Base-by-base conservation (phyloP, 768 basidiomycete species). In the Crepidotus variabilis region DNA sequence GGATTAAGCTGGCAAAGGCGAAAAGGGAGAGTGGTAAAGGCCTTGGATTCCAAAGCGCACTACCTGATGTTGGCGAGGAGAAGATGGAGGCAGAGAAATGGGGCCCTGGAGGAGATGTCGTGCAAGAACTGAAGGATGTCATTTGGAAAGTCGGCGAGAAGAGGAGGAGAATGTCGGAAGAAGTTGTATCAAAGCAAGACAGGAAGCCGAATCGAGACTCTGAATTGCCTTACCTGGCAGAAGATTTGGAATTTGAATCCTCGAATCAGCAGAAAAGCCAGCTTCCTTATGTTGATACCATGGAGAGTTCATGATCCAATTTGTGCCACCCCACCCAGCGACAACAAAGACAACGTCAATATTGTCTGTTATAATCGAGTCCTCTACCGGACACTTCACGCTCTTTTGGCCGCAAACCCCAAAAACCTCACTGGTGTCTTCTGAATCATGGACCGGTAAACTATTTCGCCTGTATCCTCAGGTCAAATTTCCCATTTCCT, bases 131-230 rank as follows among this genome's bases (percentile, higher is more conserved):
- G 60, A 90, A 88, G 68, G 90, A 92, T 62, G 90, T 92, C 10
- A 92, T 92, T 28, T 90, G 87, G 88, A 87, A 90, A 67, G 90
- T 92, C 8, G 81, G 89, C 32, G 87, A 92, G 70, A 76, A 78
- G 63, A 75, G 84, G 67, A 72, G 86, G 57, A 78, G 76, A 68
- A 75, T 86, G 78, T 66, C 67, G 45, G 63, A 67, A 16, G 39
- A 43, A 43, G 18, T 43, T 20, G 55, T 39, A 21, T 21, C 54
- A 47, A 18, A 4, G 21, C 54, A 47, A 35, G 45, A 46, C 5
- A 14, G 39, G 39, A 16, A 3, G 11, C 14, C 39, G 14, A 43
- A 43, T 20, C 39, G 39, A 14, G 18, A 43, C 13, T 43, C 39
- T 3, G 39, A 43, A 20, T 11, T 43, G 39, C 39, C 39, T 20